Evolutionary conservation across 352 stramenopile genomes (phyloP), one percentile per base, ranked within the genome.

Genomic region (Hyaloperonospora arabidopsidis): DNA sequence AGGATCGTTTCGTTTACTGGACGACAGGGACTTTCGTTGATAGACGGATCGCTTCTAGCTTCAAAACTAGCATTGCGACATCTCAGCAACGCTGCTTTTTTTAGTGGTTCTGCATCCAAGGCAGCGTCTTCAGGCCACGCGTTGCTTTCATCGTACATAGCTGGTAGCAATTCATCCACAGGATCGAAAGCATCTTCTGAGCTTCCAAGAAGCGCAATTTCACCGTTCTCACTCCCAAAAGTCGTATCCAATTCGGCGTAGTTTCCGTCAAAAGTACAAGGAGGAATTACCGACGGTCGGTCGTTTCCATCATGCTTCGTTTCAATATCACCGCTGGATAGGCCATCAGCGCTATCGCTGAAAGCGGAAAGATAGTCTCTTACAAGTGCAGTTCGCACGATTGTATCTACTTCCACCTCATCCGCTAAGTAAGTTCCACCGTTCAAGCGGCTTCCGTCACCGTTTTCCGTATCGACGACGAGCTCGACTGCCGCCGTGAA

Each of bases 111-210:
- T 28, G 25, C 14, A 29, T 12, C n/a, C 22, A 2, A 25, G n/a
- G 12, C 34, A 46, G 6, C 17, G 17, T 50, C 29, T n/a, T 45
- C 13, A 18, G 49, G 36, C 45, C 34, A 21, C 32, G 51, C 21
- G 21, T 49, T 17, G 7, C 25, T 28, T 36, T 46, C 28, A 50
- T 67, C 46, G n/a, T 54, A 23, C 28, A 35, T 40, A 51, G 41
- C 38, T 12, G 56, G 36, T 35, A 66, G n/a, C 21, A 65, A 43
- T 32, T 70, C 62, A 45, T 70, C 62, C 19, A 70, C 58, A 55
- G 57, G 39, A 57, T 70, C 57, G 46, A 67, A 70, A 11, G 51
- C 46, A 25, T 70, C 62, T 48, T 70, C 62, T 17, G 60, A 22
- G 23, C 45, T n/a, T 40, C 58, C 58, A 44, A 63, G 43, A 50